A percentile compares a stretch with the other conserved stretches of the same genome.
phyloP scores from a whole-genome alignment of 208 protist species.

The Histomonas meleagridis region DNA sequence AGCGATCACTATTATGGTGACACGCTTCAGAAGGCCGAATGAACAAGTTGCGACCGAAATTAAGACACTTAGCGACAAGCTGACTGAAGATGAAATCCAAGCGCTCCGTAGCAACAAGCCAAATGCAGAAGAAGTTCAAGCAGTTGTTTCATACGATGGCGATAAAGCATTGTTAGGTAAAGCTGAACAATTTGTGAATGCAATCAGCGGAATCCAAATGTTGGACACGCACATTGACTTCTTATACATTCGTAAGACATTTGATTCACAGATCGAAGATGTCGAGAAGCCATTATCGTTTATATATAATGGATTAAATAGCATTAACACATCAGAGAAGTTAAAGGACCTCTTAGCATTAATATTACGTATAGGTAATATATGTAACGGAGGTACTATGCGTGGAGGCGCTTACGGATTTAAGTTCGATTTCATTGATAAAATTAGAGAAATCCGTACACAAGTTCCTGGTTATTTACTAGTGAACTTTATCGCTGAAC shows the following conservation, averaged over 20 bases:
- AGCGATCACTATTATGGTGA: conserved; percentile 6
- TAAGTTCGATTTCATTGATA: not conserved
- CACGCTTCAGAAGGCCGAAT: not conserved
- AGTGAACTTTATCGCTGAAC: not conserved
- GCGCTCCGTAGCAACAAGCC: not conserved
- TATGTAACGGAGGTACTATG: not conserved
- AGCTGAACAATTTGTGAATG: not conserved
- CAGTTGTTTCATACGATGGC: not conserved
- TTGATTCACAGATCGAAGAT: not conserved
- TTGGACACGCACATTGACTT: not conserved
- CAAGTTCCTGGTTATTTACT: not conserved
- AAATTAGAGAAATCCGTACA: not conserved
- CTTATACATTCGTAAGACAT: not conserved
- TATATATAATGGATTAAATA: not conserved
- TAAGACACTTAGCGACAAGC: not conserved
- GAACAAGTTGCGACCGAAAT: not conserved
- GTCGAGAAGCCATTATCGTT: not conserved
- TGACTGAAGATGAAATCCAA: not conserved
- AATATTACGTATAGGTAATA: not conserved
- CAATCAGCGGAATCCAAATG: not conserved
- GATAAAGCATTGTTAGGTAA: not conserved
- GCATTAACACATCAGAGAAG: not conserved
- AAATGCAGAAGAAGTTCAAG: not conserved
- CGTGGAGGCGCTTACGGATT: not conserved
- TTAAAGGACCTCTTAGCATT: not conserved